These are phyloP conservation scores for Tuber umbilicatum DNA, from an alignment of 495 filamentous ascomycete species.

Conservation along the genomic window DNA sequence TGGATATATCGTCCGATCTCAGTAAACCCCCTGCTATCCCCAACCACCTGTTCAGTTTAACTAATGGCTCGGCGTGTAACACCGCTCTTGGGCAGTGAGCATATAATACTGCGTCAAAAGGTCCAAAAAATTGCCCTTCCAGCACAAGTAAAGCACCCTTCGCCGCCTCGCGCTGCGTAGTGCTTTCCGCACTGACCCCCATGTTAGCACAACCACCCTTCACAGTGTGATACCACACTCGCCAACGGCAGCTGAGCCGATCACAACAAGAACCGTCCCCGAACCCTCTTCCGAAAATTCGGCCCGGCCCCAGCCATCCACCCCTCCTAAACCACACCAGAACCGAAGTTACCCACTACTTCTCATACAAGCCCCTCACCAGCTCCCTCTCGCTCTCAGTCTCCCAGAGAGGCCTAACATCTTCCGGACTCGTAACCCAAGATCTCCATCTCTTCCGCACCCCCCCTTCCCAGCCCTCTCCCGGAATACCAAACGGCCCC, in stretches of 20 bases:
- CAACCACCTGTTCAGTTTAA: background rate
- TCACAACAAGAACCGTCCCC: background rate
- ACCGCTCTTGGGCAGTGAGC: background rate
- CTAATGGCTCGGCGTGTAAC: background rate
- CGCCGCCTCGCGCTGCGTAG: slow-evolving; percentile 61
- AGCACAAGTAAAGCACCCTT: slow-evolving; percentile 57
- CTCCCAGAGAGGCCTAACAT: slow-evolving; percentile 52
- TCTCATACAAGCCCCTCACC: slow-evolving; percentile 59
- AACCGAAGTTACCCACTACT: slow-evolving; percentile 46
- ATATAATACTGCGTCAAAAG: background rate
- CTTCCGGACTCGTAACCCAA: slow-evolving; percentile 54
- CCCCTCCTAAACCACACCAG: background rate
- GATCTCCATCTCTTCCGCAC: slow-evolving; percentile 57
- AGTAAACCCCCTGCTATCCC: background rate
- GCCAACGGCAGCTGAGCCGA: background rate
- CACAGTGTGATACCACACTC: background rate
- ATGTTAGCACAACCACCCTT: background rate
- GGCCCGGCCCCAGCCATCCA: background rate
- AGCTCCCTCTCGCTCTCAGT: slow-evolving; percentile 58
- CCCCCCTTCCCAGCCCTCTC: slow-evolving; percentile 49
- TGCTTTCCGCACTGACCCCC: slow-evolving; percentile 53
- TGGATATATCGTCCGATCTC: background rate
- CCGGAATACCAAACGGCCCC: slow-evolving; percentile 56
- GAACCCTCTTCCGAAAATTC: background rate
- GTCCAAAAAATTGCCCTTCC: slow-evolving; percentile 56